These are phyloP conservation scores for Pestalotiopsis sp. DNA, from an alignment of 2,329 filamentous ascomycete genomes.

Conservation along the genomic window DNA sequence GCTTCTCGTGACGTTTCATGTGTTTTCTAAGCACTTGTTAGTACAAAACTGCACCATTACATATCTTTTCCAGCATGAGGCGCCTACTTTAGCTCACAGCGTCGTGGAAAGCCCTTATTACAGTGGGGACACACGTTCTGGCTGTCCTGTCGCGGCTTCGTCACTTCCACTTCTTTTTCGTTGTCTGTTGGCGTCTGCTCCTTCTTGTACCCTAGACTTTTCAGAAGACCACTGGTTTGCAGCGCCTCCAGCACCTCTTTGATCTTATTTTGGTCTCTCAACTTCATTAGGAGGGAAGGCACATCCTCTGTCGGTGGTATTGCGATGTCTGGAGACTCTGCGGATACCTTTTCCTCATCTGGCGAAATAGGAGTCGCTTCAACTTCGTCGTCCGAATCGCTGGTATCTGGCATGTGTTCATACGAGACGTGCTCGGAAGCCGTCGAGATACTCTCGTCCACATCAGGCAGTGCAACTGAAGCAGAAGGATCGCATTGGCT, in stretches of 20 bases:
- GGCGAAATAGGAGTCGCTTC: not conserved
- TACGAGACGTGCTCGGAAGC: not conserved
- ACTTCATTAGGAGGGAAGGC: slow-evolving; percentile 11
- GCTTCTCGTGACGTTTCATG: slow-evolving; percentile 76
- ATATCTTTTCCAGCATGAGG: not conserved
- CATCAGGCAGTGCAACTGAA: not conserved
- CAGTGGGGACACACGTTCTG: slow-evolving; percentile 42
- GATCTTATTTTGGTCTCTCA: slow-evolving; percentile 18
- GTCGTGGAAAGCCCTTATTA: slow-evolving; percentile 48
- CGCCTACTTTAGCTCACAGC: slow-evolving; percentile 60
- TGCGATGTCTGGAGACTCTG: not conserved
- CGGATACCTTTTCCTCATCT: not conserved
- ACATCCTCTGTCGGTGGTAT: not conserved
- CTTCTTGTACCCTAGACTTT: slow-evolving; percentile 26
- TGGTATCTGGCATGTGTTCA: not conserved
- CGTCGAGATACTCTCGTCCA: not conserved
- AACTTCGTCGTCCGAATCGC: not conserved
- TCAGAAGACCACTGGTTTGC: slow-evolving; percentile 24
- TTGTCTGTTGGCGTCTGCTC: slow-evolving; percentile 18
- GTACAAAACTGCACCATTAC: slow-evolving; percentile 12
- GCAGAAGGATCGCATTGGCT: not conserved
- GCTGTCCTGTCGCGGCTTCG: slow-evolving; percentile 18
- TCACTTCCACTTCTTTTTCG: slow-evolving; percentile 18
- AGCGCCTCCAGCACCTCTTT: slow-evolving; percentile 26
- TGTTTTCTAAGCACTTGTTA: slow-evolving; percentile 67